Conservation (phyloP, 495 filamentous ascomycete species). For the Xylaria cubensis region DNA sequence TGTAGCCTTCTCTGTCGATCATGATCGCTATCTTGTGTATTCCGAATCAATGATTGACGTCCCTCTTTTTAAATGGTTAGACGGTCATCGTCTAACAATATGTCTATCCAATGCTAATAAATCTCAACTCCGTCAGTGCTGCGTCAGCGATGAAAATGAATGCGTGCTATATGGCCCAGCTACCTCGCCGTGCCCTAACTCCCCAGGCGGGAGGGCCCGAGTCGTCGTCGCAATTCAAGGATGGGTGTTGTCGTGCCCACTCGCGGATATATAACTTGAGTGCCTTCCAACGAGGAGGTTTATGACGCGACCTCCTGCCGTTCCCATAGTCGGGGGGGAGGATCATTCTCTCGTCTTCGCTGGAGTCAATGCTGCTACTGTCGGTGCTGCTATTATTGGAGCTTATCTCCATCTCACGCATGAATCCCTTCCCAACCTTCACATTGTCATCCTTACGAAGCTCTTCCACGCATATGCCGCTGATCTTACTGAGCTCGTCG, state of each 20-base stretch:
- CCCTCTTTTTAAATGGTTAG: background rate
- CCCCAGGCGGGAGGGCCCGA: slow-evolving; percentile 69
- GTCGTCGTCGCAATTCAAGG: slow-evolving; percentile 61
- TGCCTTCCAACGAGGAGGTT: slow-evolving; percentile 76
- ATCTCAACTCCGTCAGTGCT: slow-evolving; percentile 3
- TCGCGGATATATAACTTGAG: slow-evolving; percentile 80
- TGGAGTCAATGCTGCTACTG: slow-evolving; percentile 39
- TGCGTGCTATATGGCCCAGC: slow-evolving; percentile 73
- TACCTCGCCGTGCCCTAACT: slow-evolving; percentile 73
- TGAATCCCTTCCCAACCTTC: slow-evolving; percentile 69
- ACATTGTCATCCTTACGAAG: slow-evolving; percentile 74
- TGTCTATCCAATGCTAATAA: slow-evolving; percentile 13
- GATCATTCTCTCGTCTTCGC: slow-evolving; percentile 37
- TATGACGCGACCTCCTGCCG: slow-evolving; percentile 39
- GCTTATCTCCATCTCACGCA: slow-evolving; percentile 63
- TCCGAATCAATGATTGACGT: background rate
- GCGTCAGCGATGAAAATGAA: slow-evolving; percentile 12
- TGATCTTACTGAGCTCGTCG: slow-evolving; percentile 79
- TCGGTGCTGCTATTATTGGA: slow-evolving; percentile 28
- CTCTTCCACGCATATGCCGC: slow-evolving; percentile 66
- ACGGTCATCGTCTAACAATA: slow-evolving; percentile 6
- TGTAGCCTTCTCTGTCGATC: background rate
- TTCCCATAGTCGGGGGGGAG: slow-evolving; percentile 30
- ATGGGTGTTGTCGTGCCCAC: slow-evolving; percentile 82
- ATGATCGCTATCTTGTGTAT: background rate